Evolutionary conservation across 208 protist species (phyloP), one percentile per base, ranked within the genome.

Genomic region (Leishmania arabica): DNA sequence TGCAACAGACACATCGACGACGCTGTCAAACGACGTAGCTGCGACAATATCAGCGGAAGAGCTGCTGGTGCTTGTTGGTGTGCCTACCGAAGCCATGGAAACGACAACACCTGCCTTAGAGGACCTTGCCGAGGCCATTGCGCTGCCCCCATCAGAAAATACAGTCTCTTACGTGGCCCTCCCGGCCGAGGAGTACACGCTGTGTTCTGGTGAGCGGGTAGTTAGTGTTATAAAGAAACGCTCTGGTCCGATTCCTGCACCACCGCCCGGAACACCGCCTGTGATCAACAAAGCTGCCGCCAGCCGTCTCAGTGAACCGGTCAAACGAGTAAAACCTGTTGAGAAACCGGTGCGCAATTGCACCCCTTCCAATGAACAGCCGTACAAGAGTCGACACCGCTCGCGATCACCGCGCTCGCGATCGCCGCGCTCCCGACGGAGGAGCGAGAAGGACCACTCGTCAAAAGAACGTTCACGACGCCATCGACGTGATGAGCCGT

Each of bases 121-220:
- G 31, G 68, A 49, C 31, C 80, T 71, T 15, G 56, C 70, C 31
- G 77, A 49, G 11, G 58, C 65, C 3, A 83, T 54, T 76, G 42
- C 75, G 49, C 27, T 84, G 65, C 68, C 80, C 19, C 49, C 76
- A 65, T 37, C 79, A 17, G 78, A 68, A 34, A 81, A 76, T 54
- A 81, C 81, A n/a, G 86, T 86, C 11, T 80, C 75, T 9, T 92
- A 90, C 78, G 80, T 88, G 17, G 86, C 88, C 40, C 68, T 91
- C 54, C 93, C 93, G 19, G 89, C 93, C 19, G 93, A 96, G 75
- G 93, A 95, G 77, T 96, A 96, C 75, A 88, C 77, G 13, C 86
- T 96, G 34, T 91, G 88, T 58, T 89, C 82, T 53, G 93, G 93
- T 45, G 89, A 90, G 77, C 86, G 81, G 49, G 92, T 95, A 53